A percentile compares a stretch with the other conserved stretches of the same genome.
These are phyloP conservation scores for Candida sp. DNA, from an alignment of 1,139 yeast species.

Conservation along the genomic window DNA sequence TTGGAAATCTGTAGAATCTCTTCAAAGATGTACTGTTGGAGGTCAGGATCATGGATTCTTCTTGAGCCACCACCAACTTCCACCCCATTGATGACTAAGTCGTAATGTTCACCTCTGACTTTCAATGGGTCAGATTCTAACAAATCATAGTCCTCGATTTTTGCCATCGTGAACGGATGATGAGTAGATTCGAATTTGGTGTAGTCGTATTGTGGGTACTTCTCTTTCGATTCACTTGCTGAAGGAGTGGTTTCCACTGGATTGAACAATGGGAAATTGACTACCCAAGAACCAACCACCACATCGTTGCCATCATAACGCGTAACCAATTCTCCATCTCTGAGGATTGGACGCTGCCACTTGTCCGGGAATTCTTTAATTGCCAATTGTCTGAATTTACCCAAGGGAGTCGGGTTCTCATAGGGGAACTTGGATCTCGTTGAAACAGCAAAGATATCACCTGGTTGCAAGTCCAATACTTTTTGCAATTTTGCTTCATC, in stretches of 20 bases:
- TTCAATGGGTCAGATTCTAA: slow-evolving; percentile 60
- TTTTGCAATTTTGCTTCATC: slow-evolving; percentile 26
- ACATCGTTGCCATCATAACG: slow-evolving; percentile 25
- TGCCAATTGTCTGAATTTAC: slow-evolving; percentile 79
- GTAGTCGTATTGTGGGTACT: slow-evolving; percentile 66
- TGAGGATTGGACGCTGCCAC: slow-evolving; percentile 50
- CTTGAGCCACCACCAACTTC: slow-evolving; percentile 98
- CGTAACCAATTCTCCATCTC: slow-evolving; percentile 19
- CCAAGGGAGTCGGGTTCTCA: slow-evolving; percentile 97
- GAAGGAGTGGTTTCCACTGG: slow-evolving; percentile 60
- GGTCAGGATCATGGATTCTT: slow-evolving; percentile 84
- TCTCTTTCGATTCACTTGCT: slow-evolving; percentile 17
- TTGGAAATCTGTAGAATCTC: slow-evolving; percentile 58
- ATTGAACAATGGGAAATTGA: slow-evolving; percentile 87
- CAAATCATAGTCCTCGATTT: slow-evolving; percentile 64
- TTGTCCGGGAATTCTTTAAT: slow-evolving; percentile 54
- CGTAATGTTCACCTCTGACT: slow-evolving; percentile 94
- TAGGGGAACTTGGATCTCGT: slow-evolving; percentile 70
- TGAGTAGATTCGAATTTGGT: slow-evolving; percentile 71
- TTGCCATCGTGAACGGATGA: slow-evolving; percentile 97
- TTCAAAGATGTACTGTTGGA: slow-evolving; percentile 74
- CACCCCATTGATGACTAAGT: slow-evolving; percentile 90
- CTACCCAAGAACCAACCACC: slow-evolving; percentile 84
- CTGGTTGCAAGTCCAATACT: slow-evolving; percentile 51
- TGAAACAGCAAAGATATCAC: slow-evolving; percentile 78